Base-by-base conservation (phyloP, 441 rosid species). In the Raphanus hybrid region DNA sequence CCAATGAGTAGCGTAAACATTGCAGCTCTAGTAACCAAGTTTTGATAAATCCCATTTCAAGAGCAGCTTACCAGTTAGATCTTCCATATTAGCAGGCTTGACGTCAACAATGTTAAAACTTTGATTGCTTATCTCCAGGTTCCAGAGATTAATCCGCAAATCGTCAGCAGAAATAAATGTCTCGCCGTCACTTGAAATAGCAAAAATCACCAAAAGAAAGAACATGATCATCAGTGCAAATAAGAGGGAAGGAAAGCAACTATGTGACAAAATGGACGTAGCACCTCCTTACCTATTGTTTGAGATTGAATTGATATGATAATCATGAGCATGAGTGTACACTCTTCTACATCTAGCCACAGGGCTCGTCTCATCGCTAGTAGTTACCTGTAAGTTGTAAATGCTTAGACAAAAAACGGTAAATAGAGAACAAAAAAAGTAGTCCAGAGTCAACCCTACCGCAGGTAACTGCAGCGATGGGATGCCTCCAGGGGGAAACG, bases 51-150 rank as follows among this genome's bases (percentile, higher is more conserved):
- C 23, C 35, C 62, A 70, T 35, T 70, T 64, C 11, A 35, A 12
- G 26, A 12, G 20, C 82, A 79, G 37, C 80, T 54, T 82, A 93
- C 97, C 98, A 59, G 99, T 95, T 75, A 95, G 89, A 83, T 95
- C 98, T 87, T 95, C 99, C 97, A 95, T 95, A 84, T 93, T 95
- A 50, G 95, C 86, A 68, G 99, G 99, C 81, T 95, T 93, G 72
- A 94, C 92, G 78, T 94, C 98, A 35, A 94, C 92, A 48, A 94
- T 94, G 82, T 92, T 94, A 73, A 94, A 94, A 84, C 99, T 94
- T 68, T 94, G 97, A 80, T 86, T 94, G 89, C 97, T 91, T 78
- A 92, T 90, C 85, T 90, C 99, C 90, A 92, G 78, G 89, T 94
- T 94, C 99, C 99, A 94, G 41, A 94, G 97, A 86, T 94, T 94